Evolutionary conservation across 169 alveolate species (phyloP), one percentile per base, ranked within the genome.

Genomic region (Amoebophrya sp.): DNA sequence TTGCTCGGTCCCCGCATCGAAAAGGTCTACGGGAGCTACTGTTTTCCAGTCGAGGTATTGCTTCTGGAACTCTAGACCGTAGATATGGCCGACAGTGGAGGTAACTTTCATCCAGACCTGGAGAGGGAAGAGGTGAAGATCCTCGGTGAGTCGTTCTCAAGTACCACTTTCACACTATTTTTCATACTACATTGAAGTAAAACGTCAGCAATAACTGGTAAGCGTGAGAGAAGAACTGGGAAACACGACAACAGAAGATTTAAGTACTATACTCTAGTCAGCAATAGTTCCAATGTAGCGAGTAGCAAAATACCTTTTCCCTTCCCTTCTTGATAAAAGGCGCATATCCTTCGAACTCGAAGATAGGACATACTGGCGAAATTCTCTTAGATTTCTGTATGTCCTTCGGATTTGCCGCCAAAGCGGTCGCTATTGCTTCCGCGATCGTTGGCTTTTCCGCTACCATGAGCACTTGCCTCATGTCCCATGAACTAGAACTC

Each of bases 401-500:
- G 54, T 94, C 95, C 78, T 89, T 91, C 41, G 95, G 93, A 38
- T 95, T 96, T 55, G 94, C 95, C 40, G 98, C 95, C 40, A 99
- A 97, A 39, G 97, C 97, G 91, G 96, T 97, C 78, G 99, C 97
- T 83, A 99, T 96, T 78, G 98, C 95, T 91, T 97, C 96, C 34
- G 99, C 99, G 78, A 99, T 99, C 41, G 99, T 98, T 29, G 99
- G 99, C 96, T 99, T 99, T 94, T 99, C 99, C 14, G 99, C 99
- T 41, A 98, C 99, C 98, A 98, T 98, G 94, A 98, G 93, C 41
- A 99, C 99, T 36, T 47, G 65, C 65, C 18, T 47, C 65, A n/a
- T n/a, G n/a, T n/a, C n/a, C n/a, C n/a, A n/a, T n/a, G n/a, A n/a
- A n/a, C n/a, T n/a, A n/a, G n/a, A n/a, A n/a, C n/a, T n/a, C n/a